Conservation (phyloP, 2,329 filamentous ascomycete species). For the Hypoxylon sp. region DNA sequence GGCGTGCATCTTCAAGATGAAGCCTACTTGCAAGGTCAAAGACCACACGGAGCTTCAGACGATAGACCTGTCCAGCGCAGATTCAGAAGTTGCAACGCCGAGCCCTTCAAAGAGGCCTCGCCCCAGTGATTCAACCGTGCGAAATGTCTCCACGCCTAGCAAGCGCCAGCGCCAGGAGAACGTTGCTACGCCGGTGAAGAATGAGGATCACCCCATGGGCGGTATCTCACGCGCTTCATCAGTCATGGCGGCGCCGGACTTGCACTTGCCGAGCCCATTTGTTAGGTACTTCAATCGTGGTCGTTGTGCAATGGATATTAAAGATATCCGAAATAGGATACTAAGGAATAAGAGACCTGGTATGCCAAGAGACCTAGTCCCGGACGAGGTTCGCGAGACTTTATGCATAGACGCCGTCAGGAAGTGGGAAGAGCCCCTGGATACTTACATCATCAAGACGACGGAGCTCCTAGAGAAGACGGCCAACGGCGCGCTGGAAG, state of each 20-base stretch:
- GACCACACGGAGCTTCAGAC: conserved; percentile 48
- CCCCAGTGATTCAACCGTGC: conserved; percentile 52
- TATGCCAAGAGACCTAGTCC: conserved; percentile 67
- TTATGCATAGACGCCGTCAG: conserved; percentile 69
- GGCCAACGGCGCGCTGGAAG: conserved; percentile 62
- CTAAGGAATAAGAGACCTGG: conserved; percentile 67
- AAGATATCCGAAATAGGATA: conserved; percentile 68
- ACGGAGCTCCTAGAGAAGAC: conserved; percentile 62
- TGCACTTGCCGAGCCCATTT: conserved; percentile 52
- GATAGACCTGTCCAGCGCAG: conserved; percentile 50
- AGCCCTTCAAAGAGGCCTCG: conserved; percentile 49
- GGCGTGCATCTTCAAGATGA: conserved; percentile 51
- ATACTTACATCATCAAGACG: conserved; percentile 62
- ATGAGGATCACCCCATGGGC: conserved; percentile 52
- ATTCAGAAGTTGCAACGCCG: conserved; percentile 46
- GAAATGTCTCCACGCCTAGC: conserved; percentile 39
- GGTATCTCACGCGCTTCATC: conserved; percentile 51
- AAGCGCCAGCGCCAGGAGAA: conserved; percentile 47
- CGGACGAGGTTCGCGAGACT: conserved; percentile 70
- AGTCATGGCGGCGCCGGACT: conserved; percentile 28
- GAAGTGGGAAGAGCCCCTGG: conserved; percentile 69
- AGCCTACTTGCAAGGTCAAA: conserved; percentile 52
- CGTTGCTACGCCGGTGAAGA: conserved; percentile 53
- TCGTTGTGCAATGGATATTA: conserved; percentile 60
- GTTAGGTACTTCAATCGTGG: conserved; percentile 56